These are phyloP conservation scores for Hypholoma sublateritium DNA, from an alignment of 768 basidiomycete genomes.

Conservation along the genomic window DNA sequence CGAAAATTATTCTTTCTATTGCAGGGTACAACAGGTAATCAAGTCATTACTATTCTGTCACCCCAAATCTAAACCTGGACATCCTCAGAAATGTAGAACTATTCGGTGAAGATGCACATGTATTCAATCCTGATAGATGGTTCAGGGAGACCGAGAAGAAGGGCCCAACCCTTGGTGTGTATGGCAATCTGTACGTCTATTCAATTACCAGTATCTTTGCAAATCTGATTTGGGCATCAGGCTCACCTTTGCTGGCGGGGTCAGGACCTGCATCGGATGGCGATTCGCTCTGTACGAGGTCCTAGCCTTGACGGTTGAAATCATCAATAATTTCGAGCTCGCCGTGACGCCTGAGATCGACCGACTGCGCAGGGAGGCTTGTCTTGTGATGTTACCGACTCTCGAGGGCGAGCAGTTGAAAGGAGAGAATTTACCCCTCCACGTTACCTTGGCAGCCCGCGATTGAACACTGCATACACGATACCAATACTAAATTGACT, in stretches of 20 bases:
- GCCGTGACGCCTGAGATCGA: slow-evolving; percentile 38
- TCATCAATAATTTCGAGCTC: slow-evolving; percentile 49
- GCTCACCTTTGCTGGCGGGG: slow-evolving; percentile 48
- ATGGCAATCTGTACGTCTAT: slow-evolving; percentile 43
- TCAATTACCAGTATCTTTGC: background rate
- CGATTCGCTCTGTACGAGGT: slow-evolving; percentile 41
- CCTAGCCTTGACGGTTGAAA: slow-evolving; percentile 6
- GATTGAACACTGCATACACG: slow-evolving; percentile 18
- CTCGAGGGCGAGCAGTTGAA: slow-evolving; percentile 43
- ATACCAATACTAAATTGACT: no score
- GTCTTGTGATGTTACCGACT: slow-evolving; percentile 48
- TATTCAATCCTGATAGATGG: slow-evolving; percentile 60
- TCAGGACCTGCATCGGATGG: slow-evolving; percentile 50
- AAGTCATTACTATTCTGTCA: background rate
- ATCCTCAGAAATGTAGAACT: slow-evolving; percentile 40
- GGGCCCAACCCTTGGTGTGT: slow-evolving; percentile 42
- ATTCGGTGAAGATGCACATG: slow-evolving; percentile 57
- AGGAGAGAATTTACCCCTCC: slow-evolving; percentile 45
- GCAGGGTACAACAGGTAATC: slow-evolving; percentile 54
- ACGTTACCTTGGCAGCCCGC: slow-evolving; percentile 35
- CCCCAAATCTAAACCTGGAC: background rate
- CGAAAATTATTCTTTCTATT: slow-evolving; percentile 51
- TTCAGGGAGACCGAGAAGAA: slow-evolving; percentile 37
- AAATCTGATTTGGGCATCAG: slow-evolving; percentile 22
- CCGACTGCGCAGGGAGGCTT: slow-evolving; percentile 42